Base-by-base conservation (phyloP, 169 alveolate genomes). In the Amoebophrya sp. region DNA sequence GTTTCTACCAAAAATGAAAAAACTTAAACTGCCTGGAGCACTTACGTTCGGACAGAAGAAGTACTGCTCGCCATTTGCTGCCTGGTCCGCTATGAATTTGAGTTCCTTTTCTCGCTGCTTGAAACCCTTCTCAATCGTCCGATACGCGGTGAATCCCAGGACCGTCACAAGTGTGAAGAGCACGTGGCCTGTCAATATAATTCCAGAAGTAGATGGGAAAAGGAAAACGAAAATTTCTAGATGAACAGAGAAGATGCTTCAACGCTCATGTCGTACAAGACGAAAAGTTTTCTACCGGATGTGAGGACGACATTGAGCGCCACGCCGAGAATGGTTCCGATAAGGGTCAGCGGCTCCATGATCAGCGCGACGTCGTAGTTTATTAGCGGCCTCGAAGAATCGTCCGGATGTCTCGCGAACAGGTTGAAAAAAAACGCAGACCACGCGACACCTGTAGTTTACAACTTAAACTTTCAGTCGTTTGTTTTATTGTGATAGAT, bases 311-410 rank as follows among this genome's bases (percentile, higher is more conserved):
- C 89, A 42, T 92, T 92, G 69, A 92, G 69, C 34, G 88, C 43
- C 13, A 92, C 93, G 20, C 93, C 93, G 31, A 90, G 39, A 0
- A 92, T 69, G n/a, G 92, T 91, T 0, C 93, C 93, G 4, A 92
- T 7, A 34, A 92, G 91, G 0, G 93, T 92, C 26, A 88, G 88
- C 0, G 93, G 93, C 78, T 92, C 93, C 89, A 92, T 89, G 29
- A 92, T 88, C 26, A 91, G 91, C 0, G 92, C 92, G 39, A 92
- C 23, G 67, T 89, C 92, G 78, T 88, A 89, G 88, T 89, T 40
- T 20, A 92, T 92, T 34, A 92, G 23, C 0, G 92, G 92, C 67
- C 78, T 2, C 34, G 34, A 1, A 10, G 10, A 13, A 16, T 58
- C 78, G 78, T 58, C 78, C 34, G 78, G 78, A 16, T 58, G 78